A percentile compares a stretch with the other conserved stretches of the same genome.
These are phyloP conservation scores for Scheffersomyces parashehatae DNA, from an alignment of 1,139 yeast genomes.

Conservation along the genomic window DNA sequence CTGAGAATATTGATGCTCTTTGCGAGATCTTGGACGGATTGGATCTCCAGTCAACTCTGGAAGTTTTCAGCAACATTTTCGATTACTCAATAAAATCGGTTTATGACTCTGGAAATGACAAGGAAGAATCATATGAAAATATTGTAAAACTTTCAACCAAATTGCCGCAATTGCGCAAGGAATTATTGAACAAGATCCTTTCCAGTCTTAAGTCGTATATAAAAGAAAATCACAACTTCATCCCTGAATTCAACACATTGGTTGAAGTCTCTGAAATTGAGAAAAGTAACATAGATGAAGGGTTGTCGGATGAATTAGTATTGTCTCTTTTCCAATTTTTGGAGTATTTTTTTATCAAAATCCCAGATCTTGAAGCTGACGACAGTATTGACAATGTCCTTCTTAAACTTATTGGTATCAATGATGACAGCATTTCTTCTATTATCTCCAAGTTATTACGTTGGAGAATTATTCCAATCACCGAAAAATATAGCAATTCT, in stretches of 20 bases:
- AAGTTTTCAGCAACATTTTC: constrained; percentile 22
- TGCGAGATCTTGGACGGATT: constrained; percentile 36
- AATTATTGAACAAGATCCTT: constrained; percentile 15
- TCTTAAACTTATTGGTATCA: constrained; percentile 30
- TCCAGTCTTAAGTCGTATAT: constrained; percentile 14
- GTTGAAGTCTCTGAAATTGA: not conserved
- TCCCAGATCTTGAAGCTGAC: constrained; percentile 1
- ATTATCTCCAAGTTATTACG: constrained; percentile 40
- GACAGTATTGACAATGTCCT: constrained; percentile 25
- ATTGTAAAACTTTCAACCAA: constrained; percentile 17
- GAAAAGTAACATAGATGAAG: constrained; percentile 1
- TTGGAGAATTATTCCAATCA: constrained; percentile 47
- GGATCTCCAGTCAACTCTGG: constrained; percentile 18
- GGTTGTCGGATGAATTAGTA: constrained; percentile 8
- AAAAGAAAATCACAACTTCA: constrained; percentile 16
- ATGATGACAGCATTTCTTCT: constrained; percentile 33
- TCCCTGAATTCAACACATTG: constrained; percentile 16
- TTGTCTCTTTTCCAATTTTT: constrained; percentile 14
- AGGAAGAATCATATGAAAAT: constrained; percentile 10
- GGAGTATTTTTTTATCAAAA: constrained; percentile 16
- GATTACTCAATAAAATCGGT: constrained; percentile 11
- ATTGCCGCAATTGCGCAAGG: constrained; percentile 20
- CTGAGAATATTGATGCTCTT: constrained; percentile 25
- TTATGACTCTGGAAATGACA: not conserved
- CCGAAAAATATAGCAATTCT: constrained; percentile 20